These are phyloP conservation scores for Phytophthora europaea DNA, from an alignment of 352 stramenopile species.

Conservation along the genomic window DNA sequence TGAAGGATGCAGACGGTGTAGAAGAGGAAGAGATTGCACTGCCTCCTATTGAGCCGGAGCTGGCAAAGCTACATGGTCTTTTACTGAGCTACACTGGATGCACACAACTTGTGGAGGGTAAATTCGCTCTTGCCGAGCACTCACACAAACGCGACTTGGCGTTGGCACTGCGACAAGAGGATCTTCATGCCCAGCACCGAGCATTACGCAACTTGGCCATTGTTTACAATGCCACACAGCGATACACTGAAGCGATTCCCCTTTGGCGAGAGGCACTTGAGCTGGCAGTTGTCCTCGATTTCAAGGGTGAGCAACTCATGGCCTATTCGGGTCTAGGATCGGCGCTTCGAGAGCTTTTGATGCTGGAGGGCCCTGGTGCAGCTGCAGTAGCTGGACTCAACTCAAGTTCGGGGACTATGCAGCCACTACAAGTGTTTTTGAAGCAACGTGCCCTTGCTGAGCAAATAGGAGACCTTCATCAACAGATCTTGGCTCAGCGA, in stretches of 20 bases:
- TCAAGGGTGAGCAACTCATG: conserved; percentile 51
- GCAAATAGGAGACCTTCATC: conserved; percentile 49
- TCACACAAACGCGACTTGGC: conserved; percentile 65
- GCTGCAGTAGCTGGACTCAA: conserved; percentile 20
- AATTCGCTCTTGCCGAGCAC: conserved; percentile 45
- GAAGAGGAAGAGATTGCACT: neutral
- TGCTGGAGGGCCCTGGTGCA: conserved; percentile 26
- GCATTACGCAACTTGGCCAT: conserved; percentile 65
- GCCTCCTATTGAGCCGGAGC: conserved; percentile 30
- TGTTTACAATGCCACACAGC: conserved; percentile 52
- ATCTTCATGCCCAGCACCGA: conserved; percentile 62
- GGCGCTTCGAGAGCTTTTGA: conserved; percentile 44
- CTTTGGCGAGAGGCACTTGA: conserved; percentile 67
- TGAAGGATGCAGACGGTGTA: conserved; percentile 1
- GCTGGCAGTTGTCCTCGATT: conserved; percentile 52
- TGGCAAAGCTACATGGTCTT: conserved; percentile 56
- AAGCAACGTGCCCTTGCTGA: conserved; percentile 56
- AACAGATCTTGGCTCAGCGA: conserved; percentile 58
- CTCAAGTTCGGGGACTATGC: conserved; percentile 7
- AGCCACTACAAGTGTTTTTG: conserved; percentile 53
- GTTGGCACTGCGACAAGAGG: conserved; percentile 57
- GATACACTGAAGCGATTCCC: conserved; percentile 56
- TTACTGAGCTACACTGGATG: conserved; percentile 58
- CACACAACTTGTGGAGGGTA: conserved; percentile 58
- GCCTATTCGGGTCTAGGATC: conserved; percentile 57